These are phyloP conservation scores for Aspergillus bridgeri DNA, from an alignment of 495 filamentous ascomycete genomes.

Conservation along the genomic window DNA sequence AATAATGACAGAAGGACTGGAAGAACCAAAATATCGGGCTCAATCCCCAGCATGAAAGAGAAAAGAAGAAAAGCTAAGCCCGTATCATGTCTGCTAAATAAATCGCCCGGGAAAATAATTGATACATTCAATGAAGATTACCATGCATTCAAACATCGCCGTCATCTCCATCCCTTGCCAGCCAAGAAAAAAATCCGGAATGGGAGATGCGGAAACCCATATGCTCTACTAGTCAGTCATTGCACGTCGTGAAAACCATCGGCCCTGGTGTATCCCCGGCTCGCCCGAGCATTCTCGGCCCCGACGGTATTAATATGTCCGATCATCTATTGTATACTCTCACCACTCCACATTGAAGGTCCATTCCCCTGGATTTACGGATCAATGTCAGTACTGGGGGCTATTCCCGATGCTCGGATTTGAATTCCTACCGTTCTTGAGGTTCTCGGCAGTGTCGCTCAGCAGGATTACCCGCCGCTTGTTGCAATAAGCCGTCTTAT, in stretches of 20 bases:
- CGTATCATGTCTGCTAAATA: not conserved
- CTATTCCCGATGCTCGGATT: constrained; percentile 2
- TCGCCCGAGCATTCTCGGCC: not conserved
- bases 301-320: not conserved
- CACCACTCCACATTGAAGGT: constrained; percentile 46
- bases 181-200: not conserved
- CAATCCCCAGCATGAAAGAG: not conserved
- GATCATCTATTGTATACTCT: constrained; percentile 20
- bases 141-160: not conserved
- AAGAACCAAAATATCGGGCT: not conserved
- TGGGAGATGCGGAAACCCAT: not conserved
- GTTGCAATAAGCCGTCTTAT: constrained; percentile 95
- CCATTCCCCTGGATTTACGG: constrained; percentile 34
- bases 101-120: not conserved
- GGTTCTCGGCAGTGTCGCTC: constrained; percentile 84
- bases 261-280: not conserved
- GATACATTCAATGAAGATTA: constrained; percentile 1
- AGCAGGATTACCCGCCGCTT: constrained; percentile 86
- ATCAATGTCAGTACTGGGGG: not conserved
- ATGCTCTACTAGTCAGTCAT: constrained; percentile 3
- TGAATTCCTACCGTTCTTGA: constrained; percentile 75
- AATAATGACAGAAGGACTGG: not conserved
- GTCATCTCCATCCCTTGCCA: not conserved
- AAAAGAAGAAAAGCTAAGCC: not conserved
- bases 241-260: constrained; percentile 1